Conservation (phyloP, 257 asterid species). For the Gentiana straminea region DNA sequence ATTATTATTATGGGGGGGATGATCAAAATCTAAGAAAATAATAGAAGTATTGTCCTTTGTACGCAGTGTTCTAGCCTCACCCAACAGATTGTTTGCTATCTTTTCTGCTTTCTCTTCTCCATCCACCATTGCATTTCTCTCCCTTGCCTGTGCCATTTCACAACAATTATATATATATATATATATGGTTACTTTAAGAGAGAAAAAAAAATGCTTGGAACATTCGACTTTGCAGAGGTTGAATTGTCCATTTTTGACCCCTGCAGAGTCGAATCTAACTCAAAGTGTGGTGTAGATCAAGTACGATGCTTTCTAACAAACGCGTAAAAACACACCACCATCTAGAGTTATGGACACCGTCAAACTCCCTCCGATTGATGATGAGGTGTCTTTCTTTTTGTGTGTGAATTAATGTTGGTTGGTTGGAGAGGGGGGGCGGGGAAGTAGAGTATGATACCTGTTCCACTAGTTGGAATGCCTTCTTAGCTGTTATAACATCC, state of each 20-base stretch:
- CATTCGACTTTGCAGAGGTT: background rate
- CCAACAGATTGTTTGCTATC: constrained; percentile 60
- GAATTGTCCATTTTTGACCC: too few relatives aligned
- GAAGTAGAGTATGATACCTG: constrained; percentile 30
- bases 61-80: constrained; percentile 69
- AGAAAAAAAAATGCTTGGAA: background rate
- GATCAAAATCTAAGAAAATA: constrained; percentile 63
- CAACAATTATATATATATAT: background rate
- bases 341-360: too few relatives aligned
- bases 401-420: too few relatives aligned
- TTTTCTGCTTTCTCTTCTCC: constrained; percentile 43
- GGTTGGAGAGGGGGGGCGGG: too few relatives aligned
- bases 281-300: background rate
- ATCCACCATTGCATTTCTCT: constrained; percentile 24
- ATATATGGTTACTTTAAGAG: background rate
- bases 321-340: too few relatives aligned
- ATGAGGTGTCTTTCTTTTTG: too few relatives aligned
- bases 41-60: constrained; percentile 86
- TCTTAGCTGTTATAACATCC: constrained; percentile 76
- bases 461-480: constrained; percentile 67
- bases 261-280: too few relatives aligned
- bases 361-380: too few relatives aligned
- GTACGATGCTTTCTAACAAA: constrained; percentile 2
- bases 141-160: constrained; percentile 36
- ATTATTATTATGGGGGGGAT: constrained; percentile 14